Conservation (phyloP, 305 asterid genomes). For the Galium porrigens region DNA sequence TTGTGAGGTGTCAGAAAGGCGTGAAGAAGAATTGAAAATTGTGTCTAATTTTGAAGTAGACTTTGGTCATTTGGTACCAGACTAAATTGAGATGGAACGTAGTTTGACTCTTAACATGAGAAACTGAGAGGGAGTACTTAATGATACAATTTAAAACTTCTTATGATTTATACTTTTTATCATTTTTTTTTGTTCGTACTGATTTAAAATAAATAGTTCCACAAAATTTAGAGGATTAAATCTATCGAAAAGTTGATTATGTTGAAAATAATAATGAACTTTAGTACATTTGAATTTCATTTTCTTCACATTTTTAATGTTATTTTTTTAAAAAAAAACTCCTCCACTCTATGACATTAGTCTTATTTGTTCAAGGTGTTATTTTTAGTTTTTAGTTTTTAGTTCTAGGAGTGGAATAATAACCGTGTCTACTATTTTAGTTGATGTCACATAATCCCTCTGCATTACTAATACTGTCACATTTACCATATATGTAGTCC, state of each 20-base stretch:
- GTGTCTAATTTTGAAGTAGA: background rate
- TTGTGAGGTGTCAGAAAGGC: background rate
- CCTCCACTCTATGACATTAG: background rate
- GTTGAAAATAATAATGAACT: background rate
- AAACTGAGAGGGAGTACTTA: background rate
- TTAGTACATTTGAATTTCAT: background rate
- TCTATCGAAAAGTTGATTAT: background rate
- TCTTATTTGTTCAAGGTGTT: background rate
- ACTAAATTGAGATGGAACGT: background rate
- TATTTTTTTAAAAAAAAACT: background rate
- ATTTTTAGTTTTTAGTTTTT: background rate
- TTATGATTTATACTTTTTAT: background rate
- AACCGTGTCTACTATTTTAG: background rate
- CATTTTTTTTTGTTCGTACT: background rate
- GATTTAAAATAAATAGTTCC: background rate
- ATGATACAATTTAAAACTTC: background rate
- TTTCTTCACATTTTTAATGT: no score
- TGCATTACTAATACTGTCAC: no score
- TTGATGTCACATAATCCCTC: no score
- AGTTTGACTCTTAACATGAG: background rate
- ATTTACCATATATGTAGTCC: background rate
- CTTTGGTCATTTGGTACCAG: background rate
- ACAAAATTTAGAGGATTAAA: background rate
- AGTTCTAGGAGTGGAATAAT: background rate
- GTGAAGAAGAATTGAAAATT: background rate